These are phyloP conservation scores for Dendrocalamus latiflorus DNA, from an alignment of 202 grass and related monocot species.

Conservation along the genomic window DNA sequence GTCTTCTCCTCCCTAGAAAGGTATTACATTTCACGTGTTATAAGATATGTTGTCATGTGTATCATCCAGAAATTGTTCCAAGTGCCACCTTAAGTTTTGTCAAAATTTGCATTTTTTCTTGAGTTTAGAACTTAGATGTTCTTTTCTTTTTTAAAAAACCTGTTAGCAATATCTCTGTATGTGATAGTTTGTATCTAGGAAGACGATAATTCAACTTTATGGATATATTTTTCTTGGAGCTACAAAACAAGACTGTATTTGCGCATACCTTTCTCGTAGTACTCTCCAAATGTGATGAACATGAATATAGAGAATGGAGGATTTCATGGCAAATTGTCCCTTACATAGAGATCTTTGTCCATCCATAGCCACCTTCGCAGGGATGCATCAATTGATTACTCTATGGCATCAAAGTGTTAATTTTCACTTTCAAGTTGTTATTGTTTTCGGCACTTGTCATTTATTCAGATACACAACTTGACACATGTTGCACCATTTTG, in stretches of 20 bases:
- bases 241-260: background rate
- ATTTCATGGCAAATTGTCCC: background rate
- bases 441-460: background rate
- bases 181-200: too few relatives aligned
- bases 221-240: too few relatives aligned
- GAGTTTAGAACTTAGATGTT: background rate
- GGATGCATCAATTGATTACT: background rate
- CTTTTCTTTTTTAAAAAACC: background rate
- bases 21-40: slow-evolving; percentile 20
- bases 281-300: background rate
- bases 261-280: background rate
- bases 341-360: background rate
- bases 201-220: background rate
- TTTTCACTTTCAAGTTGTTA: background rate
- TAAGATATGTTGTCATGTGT: background rate
- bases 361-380: background rate
- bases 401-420: too few relatives aligned
- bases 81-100: background rate
- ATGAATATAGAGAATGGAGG: background rate
- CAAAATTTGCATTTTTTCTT: background rate
- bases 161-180: background rate
- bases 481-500: background rate
- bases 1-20: slow-evolving; percentile 72
- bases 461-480: background rate
- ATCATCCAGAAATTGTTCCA: background rate